Evolutionary conservation across 2,329 filamentous ascomycete species (phyloP).

Genomic region (Colletotrichum coccodes): DNA sequence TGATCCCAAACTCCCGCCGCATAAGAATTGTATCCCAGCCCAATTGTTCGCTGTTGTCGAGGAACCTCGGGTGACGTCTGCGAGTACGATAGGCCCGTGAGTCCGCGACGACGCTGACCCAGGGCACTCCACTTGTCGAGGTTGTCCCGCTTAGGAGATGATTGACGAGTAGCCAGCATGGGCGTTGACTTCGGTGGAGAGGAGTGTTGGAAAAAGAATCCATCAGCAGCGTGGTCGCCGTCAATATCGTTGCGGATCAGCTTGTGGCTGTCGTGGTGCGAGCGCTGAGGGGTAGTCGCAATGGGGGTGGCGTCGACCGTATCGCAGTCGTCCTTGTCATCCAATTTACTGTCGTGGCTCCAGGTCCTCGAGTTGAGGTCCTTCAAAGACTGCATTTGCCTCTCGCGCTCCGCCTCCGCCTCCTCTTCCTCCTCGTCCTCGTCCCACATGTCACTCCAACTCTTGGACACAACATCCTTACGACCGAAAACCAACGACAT

Average conservation of each 20-base stretch:
- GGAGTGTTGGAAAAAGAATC: constrained; percentile 79
- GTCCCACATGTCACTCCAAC: constrained; percentile 99
- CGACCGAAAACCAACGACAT: constrained; percentile 85
- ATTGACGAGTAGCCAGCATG: constrained; percentile 56
- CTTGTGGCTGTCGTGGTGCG: constrained; percentile 42
- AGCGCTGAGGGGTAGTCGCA: constrained; percentile 49
- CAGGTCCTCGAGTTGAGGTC: constrained; percentile 79
- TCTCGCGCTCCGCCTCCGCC: constrained; percentile 72
- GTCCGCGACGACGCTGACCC: constrained; percentile 83
- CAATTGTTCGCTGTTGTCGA: constrained; percentile 60
- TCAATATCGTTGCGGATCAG: constrained; percentile 60
- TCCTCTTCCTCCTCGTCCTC: constrained; percentile 86
- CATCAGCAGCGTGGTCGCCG: constrained; percentile 73
- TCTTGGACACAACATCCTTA: constrained; percentile 88
- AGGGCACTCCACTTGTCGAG: constrained; percentile 91
- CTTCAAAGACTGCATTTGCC: constrained; percentile 69
- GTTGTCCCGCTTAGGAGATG: constrained; percentile 70
- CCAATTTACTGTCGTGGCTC: constrained; percentile 77
- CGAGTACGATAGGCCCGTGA: constrained; percentile 60
- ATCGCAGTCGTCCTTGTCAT: constrained; percentile 55
- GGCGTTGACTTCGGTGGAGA: constrained; percentile 45
- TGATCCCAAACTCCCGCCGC: constrained; percentile 61
- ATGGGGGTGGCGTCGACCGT: constrained; percentile 51
- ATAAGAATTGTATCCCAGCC: constrained; percentile 59
- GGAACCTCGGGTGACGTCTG: constrained; percentile 59